A percentile compares a stretch with the other conserved stretches of the same genome.
Evolutionary conservation across 2,329 filamentous ascomycete genomes (phyloP).

Genomic region (Aureobasidium zeae): DNA sequence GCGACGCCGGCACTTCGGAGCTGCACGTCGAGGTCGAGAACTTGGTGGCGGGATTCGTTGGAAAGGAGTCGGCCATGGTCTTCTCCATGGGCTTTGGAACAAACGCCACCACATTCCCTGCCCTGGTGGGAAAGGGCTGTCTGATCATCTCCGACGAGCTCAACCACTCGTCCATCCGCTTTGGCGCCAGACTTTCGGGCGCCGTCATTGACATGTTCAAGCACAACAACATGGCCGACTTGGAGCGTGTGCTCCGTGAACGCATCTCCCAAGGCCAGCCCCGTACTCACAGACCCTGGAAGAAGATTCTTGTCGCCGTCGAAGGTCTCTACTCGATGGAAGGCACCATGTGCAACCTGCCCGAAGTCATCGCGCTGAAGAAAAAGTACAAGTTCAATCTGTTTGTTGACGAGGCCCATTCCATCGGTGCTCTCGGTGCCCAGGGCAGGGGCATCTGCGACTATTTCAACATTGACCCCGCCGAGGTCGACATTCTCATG

Average conservation of each 20-base stretch:
- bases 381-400: conserved; percentile 94
- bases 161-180: conserved; percentile 95
- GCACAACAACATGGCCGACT: conserved; percentile 87
- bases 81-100: conserved; percentile 99
- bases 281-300: conserved; percentile 97
- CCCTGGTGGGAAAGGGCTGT: conserved; percentile 83
- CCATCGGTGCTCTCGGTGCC: conserved; percentile 83
- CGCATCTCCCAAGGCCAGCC: conserved; percentile 94
- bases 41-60: conserved; percentile 81
- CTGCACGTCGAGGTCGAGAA: conserved; percentile 82
- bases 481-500: conserved; percentile 91
- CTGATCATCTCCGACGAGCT: conserved; percentile 94
- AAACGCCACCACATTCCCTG: conserved; percentile 86
- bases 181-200: conserved; percentile 85
- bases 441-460: conserved; percentile 88
- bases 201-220: conserved; percentile 95
- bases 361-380: conserved; percentile 76
- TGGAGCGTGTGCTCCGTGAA: conserved; percentile 80
- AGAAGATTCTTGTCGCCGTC: conserved; percentile 94
- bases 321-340: conserved; percentile 99
- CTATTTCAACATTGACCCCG: conserved; percentile 85
- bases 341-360: conserved; percentile 97
- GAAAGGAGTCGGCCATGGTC: conserved; percentile 89
- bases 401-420: conserved; percentile 95
- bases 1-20: conserved; percentile 79